Percentiles rank a stretch among this genome's conserved stretches.
These are phyloP conservation scores for Phytophthora quininea DNA, from an alignment of 352 stramenopile genomes.

Conservation along the genomic window DNA sequence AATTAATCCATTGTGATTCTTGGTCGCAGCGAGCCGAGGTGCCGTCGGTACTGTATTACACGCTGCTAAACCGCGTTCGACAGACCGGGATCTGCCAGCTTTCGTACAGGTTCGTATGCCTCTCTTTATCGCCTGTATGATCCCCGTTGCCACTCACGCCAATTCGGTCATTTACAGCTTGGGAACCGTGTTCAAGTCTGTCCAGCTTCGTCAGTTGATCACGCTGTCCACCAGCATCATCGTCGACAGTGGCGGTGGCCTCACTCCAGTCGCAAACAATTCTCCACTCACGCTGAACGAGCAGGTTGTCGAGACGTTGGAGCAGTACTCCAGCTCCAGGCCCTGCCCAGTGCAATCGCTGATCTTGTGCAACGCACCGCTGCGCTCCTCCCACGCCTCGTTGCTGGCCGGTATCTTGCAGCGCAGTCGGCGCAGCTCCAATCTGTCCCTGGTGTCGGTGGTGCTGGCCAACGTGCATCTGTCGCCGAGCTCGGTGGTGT, in stretches of 20 bases:
- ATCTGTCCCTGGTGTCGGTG: slow-evolving; percentile 49
- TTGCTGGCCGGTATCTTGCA: slow-evolving; percentile 44
- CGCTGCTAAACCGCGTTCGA: slow-evolving; percentile 70
- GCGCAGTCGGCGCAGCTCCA: slow-evolving; percentile 31
- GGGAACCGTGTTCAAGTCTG: slow-evolving; percentile 43
- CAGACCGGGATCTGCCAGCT: slow-evolving; percentile 70
- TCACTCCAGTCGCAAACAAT: background rate
- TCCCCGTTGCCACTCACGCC: slow-evolving; percentile 4
- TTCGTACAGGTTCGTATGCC: slow-evolving; percentile 45
- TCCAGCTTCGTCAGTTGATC: slow-evolving; percentile 65
- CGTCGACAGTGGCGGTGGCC: slow-evolving; percentile 46
- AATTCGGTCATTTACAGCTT: slow-evolving; percentile 24
- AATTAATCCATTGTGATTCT: slow-evolving; percentile 6
- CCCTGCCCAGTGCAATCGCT: slow-evolving; percentile 58
- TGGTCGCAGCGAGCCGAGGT: slow-evolving; percentile 53
- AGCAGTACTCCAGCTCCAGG: slow-evolving; percentile 19
- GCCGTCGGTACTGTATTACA: slow-evolving; percentile 74
- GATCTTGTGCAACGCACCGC: slow-evolving; percentile 70
- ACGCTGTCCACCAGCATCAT: slow-evolving; percentile 64
- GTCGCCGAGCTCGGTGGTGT: slow-evolving; percentile 36
- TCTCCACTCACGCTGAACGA: slow-evolving; percentile 42
- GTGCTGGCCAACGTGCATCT: slow-evolving; percentile 67
- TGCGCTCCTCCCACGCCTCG: slow-evolving; percentile 39
- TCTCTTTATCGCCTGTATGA: background rate
- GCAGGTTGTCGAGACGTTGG: slow-evolving; percentile 58